A percentile compares a stretch with the other conserved stretches of the same genome.
Evolutionary conservation across 176 grass and related monocot species (phyloP).

Genomic region (Pharus latifolius): DNA sequence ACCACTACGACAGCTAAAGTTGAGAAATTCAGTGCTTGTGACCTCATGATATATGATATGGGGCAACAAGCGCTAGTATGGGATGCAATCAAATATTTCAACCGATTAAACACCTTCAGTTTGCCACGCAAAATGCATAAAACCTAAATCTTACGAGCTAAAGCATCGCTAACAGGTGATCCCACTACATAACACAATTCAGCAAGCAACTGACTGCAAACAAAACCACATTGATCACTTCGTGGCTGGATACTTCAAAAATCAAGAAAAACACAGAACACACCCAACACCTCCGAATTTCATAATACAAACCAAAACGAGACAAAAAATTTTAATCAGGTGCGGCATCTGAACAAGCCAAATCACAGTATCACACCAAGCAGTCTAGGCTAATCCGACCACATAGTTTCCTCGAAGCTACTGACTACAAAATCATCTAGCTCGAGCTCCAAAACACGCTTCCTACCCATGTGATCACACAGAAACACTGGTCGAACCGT

Average conservation of each 20-base stretch:
- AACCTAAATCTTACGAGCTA: not conserved
- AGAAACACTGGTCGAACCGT: not conserved
- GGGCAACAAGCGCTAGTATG: not conserved
- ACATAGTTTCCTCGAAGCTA: not conserved
- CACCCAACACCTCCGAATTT: not conserved
- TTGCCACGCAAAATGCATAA: not conserved
- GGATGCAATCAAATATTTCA: slow-evolving; percentile 11
- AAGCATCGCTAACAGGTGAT: slow-evolving; percentile 4
- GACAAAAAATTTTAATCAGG: not conserved
- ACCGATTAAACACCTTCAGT: not conserved
- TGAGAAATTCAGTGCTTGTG: not conserved
- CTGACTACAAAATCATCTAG: not conserved
- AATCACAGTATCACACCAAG: no score
- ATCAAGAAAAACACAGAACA: not conserved
- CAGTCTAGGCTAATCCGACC: not conserved
- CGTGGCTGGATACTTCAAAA: not conserved
- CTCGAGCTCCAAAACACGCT: not conserved
- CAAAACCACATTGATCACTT: not conserved
- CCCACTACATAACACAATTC: not conserved
- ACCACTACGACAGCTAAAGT: not conserved
- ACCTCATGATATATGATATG: not conserved
- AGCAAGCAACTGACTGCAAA: not conserved
- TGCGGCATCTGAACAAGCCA: no score
- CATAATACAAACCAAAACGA: not conserved
- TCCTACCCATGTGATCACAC: not conserved